Evolutionary conservation across 495 filamentous ascomycete species (phyloP).

Genomic region (Venustampulla echinocandica): DNA sequence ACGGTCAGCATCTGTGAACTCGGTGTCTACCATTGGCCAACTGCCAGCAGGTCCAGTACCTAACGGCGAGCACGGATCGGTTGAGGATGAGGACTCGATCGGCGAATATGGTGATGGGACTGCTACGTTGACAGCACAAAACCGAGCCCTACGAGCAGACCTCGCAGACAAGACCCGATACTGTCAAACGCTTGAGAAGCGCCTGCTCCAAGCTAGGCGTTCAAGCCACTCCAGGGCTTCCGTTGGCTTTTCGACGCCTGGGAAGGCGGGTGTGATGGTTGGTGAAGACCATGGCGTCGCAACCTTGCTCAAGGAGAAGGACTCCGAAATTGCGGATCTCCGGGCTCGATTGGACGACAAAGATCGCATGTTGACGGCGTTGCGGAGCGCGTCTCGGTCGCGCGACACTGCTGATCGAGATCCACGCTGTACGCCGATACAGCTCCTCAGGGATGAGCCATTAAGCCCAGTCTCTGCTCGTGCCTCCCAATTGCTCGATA

Average conservation of each 20-base stretch:
- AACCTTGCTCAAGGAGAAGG: slow-evolving; percentile 72
- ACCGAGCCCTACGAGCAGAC: slow-evolving; percentile 84
- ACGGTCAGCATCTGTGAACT: slow-evolving; percentile 58
- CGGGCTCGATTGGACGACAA: slow-evolving; percentile 89
- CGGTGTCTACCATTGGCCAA: slow-evolving; percentile 48
- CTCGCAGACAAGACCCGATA: slow-evolving; percentile 93
- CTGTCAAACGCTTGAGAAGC: slow-evolving; percentile 85
- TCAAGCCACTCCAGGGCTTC: slow-evolving; percentile 84
- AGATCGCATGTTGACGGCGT: slow-evolving; percentile 81
- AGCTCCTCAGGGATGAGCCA: slow-evolving; percentile 27
- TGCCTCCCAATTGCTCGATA: slow-evolving; percentile 36
- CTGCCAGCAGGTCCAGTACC: slow-evolving; percentile 28
- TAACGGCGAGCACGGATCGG: slow-evolving; percentile 29
- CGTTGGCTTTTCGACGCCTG: slow-evolving; percentile 47
- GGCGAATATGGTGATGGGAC: slow-evolving; percentile 82
- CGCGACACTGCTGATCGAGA: slow-evolving; percentile 66
- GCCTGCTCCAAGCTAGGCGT: slow-evolving; percentile 81
- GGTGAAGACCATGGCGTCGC: slow-evolving; percentile 61
- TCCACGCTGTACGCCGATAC: slow-evolving; percentile 11
- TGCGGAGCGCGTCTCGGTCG: slow-evolving; percentile 80
- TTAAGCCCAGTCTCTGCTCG: slow-evolving; percentile 34
- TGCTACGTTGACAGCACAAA: slow-evolving; percentile 71
- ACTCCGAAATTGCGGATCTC: slow-evolving; percentile 87
- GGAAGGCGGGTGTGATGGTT: slow-evolving; percentile 47
- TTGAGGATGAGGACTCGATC: slow-evolving; percentile 65